Evolutionary conservation across 2,329 filamentous ascomycete genomes (phyloP).

Genomic region (Ophiocordyceps polyrhachis-furcata): DNA sequence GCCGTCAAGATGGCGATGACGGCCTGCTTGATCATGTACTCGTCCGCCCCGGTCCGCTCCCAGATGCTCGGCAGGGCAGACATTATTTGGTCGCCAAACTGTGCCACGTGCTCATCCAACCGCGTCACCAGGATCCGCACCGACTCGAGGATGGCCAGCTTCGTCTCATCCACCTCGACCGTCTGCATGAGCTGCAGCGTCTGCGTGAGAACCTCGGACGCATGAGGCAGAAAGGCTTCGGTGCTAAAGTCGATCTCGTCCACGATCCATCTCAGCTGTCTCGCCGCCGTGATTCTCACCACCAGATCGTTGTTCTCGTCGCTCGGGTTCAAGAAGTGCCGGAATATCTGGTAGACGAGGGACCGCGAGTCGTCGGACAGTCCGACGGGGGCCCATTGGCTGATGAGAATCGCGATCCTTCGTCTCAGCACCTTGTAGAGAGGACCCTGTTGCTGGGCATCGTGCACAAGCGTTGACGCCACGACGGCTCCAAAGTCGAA

Average conservation of each 20-base stretch:
- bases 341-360: constrained; percentile 74
- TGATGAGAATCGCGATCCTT: constrained; percentile 72
- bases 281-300: constrained; percentile 75
- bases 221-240: constrained; percentile 58
- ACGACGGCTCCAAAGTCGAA: constrained; percentile 77
- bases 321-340: constrained; percentile 60
- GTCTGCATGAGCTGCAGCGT: constrained; percentile 64
- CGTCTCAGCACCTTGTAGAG: constrained; percentile 69
- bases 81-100: constrained; percentile 66
- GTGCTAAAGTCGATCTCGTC: constrained; percentile 71
- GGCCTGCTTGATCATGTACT: constrained; percentile 85
- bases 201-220: constrained; percentile 50
- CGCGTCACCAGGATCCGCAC: constrained; percentile 64
- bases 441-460: constrained; percentile 46
- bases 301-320: constrained; percentile 78
- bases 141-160: constrained; percentile 76
- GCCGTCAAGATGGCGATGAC: constrained; percentile 74
- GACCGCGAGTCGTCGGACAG: constrained; percentile 48
- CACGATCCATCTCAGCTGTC: constrained; percentile 62
- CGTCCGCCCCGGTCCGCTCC: constrained; percentile 61
- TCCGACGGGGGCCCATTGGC: constrained; percentile 74
- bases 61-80: constrained; percentile 63
- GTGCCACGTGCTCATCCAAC: constrained; percentile 52
- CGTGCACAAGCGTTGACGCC: constrained; percentile 52
- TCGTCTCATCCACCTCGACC: constrained; percentile 70